Evolutionary conservation across 108 stramenopile species (phyloP).

Genomic region (Pseudonitzschia multiseries): DNA sequence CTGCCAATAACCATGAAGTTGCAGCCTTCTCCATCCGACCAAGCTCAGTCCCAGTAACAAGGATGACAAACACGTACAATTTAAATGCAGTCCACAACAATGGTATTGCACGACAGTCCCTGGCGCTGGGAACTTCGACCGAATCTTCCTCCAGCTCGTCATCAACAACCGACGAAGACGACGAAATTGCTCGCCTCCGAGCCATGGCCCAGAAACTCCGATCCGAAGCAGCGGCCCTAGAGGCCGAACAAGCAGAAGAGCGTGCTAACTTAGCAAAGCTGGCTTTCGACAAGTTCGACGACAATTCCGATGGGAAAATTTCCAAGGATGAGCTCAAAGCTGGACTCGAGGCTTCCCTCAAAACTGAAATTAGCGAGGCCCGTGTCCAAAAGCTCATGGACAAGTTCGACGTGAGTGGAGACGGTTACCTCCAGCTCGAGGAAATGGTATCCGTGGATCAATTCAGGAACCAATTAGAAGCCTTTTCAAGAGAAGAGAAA

Average conservation of each 20-base stretch:
- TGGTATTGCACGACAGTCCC: not conserved
- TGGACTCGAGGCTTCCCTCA: slow-evolving; percentile 75
- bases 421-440: slow-evolving; percentile 74
- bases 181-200: slow-evolving; percentile 76
- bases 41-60: not conserved
- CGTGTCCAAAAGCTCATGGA: slow-evolving; percentile 72
- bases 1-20: not conserved
- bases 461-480: slow-evolving; percentile 75
- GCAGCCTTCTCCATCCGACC: slow-evolving; percentile 4
- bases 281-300: slow-evolving; percentile 79
- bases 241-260: slow-evolving; percentile 73
- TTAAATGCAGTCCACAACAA: not conserved
- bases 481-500: slow-evolving; percentile 77
- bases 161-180: slow-evolving; percentile 34
- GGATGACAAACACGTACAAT: not conserved
- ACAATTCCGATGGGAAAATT: slow-evolving; percentile 76
- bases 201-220: slow-evolving; percentile 77
- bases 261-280: slow-evolving; percentile 66
- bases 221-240: slow-evolving; percentile 77
- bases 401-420: slow-evolving; percentile 70
- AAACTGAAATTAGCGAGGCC: slow-evolving; percentile 73
- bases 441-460: slow-evolving; percentile 74
- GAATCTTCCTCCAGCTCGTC: not conserved
- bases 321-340: slow-evolving; percentile 67
- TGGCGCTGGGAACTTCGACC: not conserved